A percentile compares a stretch with the other conserved stretches of the same genome.
Conservation (phyloP, 345 rosid genomes). For the Balakata baccata region DNA sequence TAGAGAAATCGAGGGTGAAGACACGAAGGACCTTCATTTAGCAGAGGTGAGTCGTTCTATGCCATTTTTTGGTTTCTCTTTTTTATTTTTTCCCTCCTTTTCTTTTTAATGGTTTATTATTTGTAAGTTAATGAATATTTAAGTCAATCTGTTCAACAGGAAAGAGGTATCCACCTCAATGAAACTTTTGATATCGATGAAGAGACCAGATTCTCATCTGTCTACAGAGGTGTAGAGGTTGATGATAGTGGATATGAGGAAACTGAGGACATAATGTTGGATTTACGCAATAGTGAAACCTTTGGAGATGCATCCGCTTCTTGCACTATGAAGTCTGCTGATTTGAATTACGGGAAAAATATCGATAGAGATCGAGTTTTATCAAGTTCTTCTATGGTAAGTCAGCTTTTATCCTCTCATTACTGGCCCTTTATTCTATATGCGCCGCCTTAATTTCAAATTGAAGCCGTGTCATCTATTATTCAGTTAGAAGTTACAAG, state of each 20-base stretch:
- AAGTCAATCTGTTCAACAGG: constrained; percentile 47
- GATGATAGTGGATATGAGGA: constrained; percentile 84
- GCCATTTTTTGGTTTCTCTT: constrained; percentile 12
- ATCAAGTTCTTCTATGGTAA: constrained; percentile 52
- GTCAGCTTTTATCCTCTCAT: neutral
- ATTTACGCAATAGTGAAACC: constrained; percentile 52
- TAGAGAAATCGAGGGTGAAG: constrained; percentile 88
- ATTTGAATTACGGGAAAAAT: constrained; percentile 42
- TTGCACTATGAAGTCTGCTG: constrained; percentile 33
- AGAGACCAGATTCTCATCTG: constrained; percentile 83
- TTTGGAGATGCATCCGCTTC: constrained; percentile 55
- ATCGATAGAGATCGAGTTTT: constrained; percentile 37
- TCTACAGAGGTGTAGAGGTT: constrained; percentile 43
- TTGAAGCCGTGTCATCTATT: neutral
- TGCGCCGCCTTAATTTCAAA: neutral
- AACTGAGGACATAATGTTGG: constrained; percentile 57
- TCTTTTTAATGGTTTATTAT: neutral
- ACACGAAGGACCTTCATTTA: constrained; percentile 74
- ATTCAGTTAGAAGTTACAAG: neutral
- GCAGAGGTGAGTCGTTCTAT: constrained; percentile 63
- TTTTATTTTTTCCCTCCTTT: neutral
- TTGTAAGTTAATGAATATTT: constrained; percentile 2
- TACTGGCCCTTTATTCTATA: neutral
- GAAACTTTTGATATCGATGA: constrained; percentile 67
- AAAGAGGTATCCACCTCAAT: constrained; percentile 66